These are phyloP conservation scores for Cyclotella kingstonii DNA, from an alignment of 108 stramenopile genomes.

Conservation along the genomic window DNA sequence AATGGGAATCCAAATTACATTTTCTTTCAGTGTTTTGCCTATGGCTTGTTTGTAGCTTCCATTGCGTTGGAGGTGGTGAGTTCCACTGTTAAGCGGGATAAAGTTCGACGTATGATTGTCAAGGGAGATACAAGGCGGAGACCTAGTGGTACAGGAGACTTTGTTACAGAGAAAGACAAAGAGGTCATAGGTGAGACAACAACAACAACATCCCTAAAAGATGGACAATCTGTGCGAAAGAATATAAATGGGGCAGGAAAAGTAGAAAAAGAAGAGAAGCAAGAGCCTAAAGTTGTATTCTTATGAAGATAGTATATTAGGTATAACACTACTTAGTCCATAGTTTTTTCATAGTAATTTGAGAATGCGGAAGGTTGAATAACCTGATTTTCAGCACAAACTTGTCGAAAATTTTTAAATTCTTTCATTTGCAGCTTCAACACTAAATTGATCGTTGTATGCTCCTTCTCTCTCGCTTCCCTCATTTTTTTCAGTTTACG, in stretches of 20 bases:
- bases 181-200: neutral
- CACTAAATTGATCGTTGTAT: no score
- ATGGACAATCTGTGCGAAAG: neutral
- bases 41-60: conserved; percentile 59
- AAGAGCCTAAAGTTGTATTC: conserved; percentile 14
- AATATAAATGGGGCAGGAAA: neutral
- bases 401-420: neutral
- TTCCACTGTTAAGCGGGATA: conserved; percentile 50
- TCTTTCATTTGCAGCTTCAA: no score
- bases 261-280: conserved; percentile 1
- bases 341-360: no score
- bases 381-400: no score
- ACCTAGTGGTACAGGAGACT: neutral
- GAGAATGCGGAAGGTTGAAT: no score
- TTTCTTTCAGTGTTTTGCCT: conserved; percentile 82
- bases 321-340: neutral
- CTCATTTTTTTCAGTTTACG: no score
- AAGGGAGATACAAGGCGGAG: conserved; percentile 23
- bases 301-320: conserved; percentile 6
- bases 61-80: conserved; percentile 42
- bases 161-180: conserved; percentile 3
- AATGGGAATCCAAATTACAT: conserved; percentile 84
- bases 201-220: no score
- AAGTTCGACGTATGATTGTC: conserved; percentile 39
- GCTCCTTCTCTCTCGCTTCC: no score